Evolutionary conservation across 805 yeast species (phyloP).

Genomic region (Metschnikowia vanudenii): DNA sequence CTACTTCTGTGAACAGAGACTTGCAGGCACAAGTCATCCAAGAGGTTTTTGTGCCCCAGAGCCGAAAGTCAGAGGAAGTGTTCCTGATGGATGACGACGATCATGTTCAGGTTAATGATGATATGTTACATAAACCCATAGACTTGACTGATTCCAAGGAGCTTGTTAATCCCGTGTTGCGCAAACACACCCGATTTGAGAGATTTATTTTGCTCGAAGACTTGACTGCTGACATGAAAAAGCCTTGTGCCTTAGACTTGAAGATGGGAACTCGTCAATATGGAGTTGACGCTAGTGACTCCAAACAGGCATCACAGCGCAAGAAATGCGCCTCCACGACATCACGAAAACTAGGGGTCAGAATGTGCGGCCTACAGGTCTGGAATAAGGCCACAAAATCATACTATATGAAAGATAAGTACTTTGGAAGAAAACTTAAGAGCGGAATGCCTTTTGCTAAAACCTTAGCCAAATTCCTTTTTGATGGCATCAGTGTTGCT

Average conservation of each 20-base stretch:
- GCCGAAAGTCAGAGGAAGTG: constrained; percentile 38
- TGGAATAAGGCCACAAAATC: constrained; percentile 20
- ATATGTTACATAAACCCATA: background rate
- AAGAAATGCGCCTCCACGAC: constrained; percentile 82
- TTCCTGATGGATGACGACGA: constrained; percentile 48
- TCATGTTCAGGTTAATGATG: constrained; percentile 16
- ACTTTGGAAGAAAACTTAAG: constrained; percentile 78
- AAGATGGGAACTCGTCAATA: constrained; percentile 99
- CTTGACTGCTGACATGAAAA: constrained; percentile 73
- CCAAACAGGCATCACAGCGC: constrained; percentile 76
- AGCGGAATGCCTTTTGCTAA: constrained; percentile 77
- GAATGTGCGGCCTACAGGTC: constrained; percentile 89
- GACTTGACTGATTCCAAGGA: constrained; percentile 1
- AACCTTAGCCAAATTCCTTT: constrained; percentile 71
- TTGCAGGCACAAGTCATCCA: constrained; percentile 39
- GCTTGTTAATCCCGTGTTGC: constrained; percentile 16
- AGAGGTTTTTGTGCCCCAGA: constrained; percentile 41
- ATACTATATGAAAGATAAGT: constrained; percentile 79
- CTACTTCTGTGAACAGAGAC: constrained; percentile 38
- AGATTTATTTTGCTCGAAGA: constrained; percentile 88
- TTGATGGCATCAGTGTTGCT: constrained; percentile 61
- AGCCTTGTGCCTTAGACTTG: constrained; percentile 89
- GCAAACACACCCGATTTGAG: constrained; percentile 59
- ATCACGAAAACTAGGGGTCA: constrained; percentile 75
- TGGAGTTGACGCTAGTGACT: constrained; percentile 81